Percentiles rank a stretch among this genome's conserved stretches.
Conservation (phyloP, 169 alveolate species). For the Plasmodium coatneyi region DNA sequence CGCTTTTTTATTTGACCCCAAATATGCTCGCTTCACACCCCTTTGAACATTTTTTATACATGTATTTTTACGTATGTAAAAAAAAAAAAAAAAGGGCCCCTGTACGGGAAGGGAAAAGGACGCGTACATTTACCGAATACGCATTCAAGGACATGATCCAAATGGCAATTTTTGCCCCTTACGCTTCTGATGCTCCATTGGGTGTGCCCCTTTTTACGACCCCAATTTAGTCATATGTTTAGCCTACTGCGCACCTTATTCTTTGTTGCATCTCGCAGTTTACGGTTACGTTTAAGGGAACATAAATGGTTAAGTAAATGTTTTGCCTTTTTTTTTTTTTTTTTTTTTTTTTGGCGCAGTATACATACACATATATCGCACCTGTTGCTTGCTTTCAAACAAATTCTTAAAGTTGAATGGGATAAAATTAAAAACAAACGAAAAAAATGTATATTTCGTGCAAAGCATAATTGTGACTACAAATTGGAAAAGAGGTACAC, state of each 20-base stretch:
- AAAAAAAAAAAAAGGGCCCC: not conserved
- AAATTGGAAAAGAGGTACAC: not conserved
- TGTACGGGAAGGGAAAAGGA: not conserved
- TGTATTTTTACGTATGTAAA: not conserved
- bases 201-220: conserved; percentile 1
- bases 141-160: not conserved
- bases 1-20: not conserved
- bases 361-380: not conserved
- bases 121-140: not conserved
- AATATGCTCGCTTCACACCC: not conserved
- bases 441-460: not conserved
- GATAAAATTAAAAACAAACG: not conserved
- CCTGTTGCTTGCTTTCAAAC: not conserved
- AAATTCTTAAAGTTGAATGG: not conserved
- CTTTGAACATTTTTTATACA: not conserved
- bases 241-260: not conserved
- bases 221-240: not conserved
- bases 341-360: not conserved
- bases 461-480: not conserved
- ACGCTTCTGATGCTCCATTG: not conserved
- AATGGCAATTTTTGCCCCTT: not conserved
- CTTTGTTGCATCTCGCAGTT: not conserved
- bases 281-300: not conserved
- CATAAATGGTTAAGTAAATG: not conserved
- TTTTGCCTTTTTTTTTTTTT: not conserved